Evolutionary conservation across 768 basidiomycete species (phyloP).

Genomic region (Tylopilus plumbeoviolaceoides): DNA sequence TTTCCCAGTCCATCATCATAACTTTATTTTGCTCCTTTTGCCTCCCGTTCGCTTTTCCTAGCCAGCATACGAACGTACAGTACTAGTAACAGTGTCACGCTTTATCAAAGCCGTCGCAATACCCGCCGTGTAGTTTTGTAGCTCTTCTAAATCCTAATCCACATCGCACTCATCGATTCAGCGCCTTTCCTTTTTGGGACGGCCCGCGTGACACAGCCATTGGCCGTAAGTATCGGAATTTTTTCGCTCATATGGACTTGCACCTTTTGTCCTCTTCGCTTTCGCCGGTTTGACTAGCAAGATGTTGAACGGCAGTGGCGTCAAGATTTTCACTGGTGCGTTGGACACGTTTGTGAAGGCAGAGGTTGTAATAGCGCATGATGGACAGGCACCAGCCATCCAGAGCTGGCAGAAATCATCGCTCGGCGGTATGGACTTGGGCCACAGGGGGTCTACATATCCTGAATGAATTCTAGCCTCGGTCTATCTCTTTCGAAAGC

Average conservation of each 20-base stretch:
- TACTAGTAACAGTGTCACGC: conserved; percentile 31
- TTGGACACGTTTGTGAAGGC: conserved; percentile 3
- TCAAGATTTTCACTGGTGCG: conserved; percentile 58
- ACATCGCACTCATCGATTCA: background rate
- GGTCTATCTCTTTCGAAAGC: conserved; percentile 86
- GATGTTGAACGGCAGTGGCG: conserved; percentile 55
- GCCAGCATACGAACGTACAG: conserved; percentile 21
- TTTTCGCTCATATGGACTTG: conserved; percentile 10
- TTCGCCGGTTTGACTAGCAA: conserved; percentile 16
- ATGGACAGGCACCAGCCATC: conserved; percentile 83
- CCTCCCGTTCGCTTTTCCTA: conserved; percentile 16
- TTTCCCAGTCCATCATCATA: conserved; percentile 25
- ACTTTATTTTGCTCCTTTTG: conserved; percentile 23
- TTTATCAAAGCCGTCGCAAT: conserved; percentile 28
- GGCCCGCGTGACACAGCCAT: conserved; percentile 14
- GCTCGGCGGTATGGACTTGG: conserved; percentile 66
- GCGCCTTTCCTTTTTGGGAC: background rate
- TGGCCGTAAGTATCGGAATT: conserved; percentile 1
- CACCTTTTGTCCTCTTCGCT: conserved; percentile 1
- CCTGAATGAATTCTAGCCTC: conserved; percentile 53
- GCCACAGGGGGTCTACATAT: conserved; percentile 12
- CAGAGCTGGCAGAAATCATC: conserved; percentile 91
- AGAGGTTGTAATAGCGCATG: conserved; percentile 1
- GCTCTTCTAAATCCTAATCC: conserved; percentile 9
- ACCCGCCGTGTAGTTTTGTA: conserved; percentile 36